A percentile compares a stretch with the other conserved stretches of the same genome.
Evolutionary conservation across 805 yeast species (phyloP).

Genomic region (Yarrowia bubula): DNA sequence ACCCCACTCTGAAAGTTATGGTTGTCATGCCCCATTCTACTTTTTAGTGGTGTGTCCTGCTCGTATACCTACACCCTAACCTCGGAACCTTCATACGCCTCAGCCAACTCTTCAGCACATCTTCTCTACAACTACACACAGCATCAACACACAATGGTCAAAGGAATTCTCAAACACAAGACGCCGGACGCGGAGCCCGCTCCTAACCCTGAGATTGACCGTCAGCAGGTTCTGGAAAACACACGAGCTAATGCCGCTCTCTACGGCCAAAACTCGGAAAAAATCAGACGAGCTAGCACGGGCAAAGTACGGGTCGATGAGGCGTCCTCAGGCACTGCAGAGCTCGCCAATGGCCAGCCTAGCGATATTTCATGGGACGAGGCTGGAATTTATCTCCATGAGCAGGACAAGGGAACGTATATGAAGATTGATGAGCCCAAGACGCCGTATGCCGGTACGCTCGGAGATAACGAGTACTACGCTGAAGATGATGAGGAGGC

Average conservation of each 20-base stretch:
- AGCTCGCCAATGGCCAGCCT: slow-evolving; percentile 24
- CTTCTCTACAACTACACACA: neutral
- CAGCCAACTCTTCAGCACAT: neutral
- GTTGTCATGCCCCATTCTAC: neutral
- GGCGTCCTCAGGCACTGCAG: slow-evolving; percentile 10
- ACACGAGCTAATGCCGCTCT: slow-evolving; percentile 66
- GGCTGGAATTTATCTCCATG: slow-evolving; percentile 66
- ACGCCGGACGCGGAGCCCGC: neutral
- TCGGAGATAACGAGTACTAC: slow-evolving; percentile 67
- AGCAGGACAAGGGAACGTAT: slow-evolving; percentile 67
- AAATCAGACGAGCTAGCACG: slow-evolving; percentile 28
- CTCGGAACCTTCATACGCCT: slow-evolving; percentile 16
- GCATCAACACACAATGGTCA: slow-evolving; percentile 7
- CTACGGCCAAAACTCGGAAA: slow-evolving; percentile 35
- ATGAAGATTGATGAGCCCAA: slow-evolving; percentile 92
- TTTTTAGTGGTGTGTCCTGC: neutral
- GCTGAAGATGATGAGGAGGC: slow-evolving; percentile 58
- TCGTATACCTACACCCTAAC: slow-evolving; percentile 13
- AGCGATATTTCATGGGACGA: slow-evolving; percentile 79
- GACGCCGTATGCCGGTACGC: slow-evolving; percentile 91
- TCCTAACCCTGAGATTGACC: slow-evolving; percentile 33
- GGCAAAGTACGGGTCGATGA: slow-evolving; percentile 25
- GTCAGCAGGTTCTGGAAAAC: slow-evolving; percentile 76
- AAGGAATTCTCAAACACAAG: slow-evolving; percentile 18
- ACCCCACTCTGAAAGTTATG: no score